Evolutionary conservation across 108 stramenopile genomes (phyloP).

Genomic region (Parmales sp.): DNA sequence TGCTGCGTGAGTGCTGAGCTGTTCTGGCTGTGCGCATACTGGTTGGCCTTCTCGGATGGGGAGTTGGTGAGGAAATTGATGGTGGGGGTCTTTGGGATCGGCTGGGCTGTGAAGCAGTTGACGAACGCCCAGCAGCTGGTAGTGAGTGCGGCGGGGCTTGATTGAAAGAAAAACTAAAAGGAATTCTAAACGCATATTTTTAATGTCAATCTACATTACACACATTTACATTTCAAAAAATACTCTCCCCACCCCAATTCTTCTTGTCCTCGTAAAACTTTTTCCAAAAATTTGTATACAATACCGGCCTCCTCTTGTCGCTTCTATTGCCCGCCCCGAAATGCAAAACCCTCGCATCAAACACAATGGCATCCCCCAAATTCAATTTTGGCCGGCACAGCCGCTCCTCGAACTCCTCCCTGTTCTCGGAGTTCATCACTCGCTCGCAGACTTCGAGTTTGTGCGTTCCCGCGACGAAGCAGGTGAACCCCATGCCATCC

Average conservation of each 20-base stretch:
- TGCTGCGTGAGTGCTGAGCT: no score
- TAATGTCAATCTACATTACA: no score
- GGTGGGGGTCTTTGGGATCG: no score
- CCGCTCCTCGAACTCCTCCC: not conserved
- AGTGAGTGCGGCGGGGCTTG: not conserved
- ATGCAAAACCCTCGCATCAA: not conserved
- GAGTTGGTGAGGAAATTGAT: no score
- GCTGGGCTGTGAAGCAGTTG: no score
- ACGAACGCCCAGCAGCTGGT: no score
- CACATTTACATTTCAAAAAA: no score
- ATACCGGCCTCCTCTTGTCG: not conserved
- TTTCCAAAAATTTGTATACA: not conserved
- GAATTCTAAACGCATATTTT: no score
- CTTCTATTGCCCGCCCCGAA: not conserved
- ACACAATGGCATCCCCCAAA: not conserved
- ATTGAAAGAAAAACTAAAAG: not conserved
- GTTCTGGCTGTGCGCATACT: no score
- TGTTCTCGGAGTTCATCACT: not conserved
- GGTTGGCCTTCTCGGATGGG: no score
- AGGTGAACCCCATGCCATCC: not conserved
- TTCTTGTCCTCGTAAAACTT: not conserved
- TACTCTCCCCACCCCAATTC: conserved; percentile 5
- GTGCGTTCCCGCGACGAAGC: not conserved
- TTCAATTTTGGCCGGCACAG: not conserved
- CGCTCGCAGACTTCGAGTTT: not conserved